Evolutionary conservation across 1,284 basidiomycete genomes (phyloP), one percentile per base, ranked within the genome.

Genomic region (Amylostereum areolatum): DNA sequence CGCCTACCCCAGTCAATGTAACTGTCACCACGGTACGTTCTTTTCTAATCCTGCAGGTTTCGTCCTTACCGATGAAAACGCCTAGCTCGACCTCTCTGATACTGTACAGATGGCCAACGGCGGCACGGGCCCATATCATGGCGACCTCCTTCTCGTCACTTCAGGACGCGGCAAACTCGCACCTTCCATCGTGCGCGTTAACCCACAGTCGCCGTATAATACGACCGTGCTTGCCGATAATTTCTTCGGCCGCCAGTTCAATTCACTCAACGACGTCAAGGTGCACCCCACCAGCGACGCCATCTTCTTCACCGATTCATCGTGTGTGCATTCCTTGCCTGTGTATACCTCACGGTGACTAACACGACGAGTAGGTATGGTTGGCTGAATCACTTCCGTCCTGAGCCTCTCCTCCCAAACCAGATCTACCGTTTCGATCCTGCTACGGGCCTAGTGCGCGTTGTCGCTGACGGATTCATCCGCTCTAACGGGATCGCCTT

Each of bases 251-350:
- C 71, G 85, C 7, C 86, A 90, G 59, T 92, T 91, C 69, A 89
- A 87, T 66, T 86, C 86, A 1, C 66, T 90, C 46, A 90, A 92
- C 62, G 89, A 92, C 60, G 69, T 85, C 50, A 88, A 85, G 58
- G 70, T 90, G 3, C 83, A 89, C 52, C 83, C 83, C 0, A 58
- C 54, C n/a, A 81, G 73, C 46, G 78, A 77, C 11, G 77, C 75
- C 43, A 60, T 88, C 8, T 89, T 83, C 66, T 88, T 89, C 66
- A 86, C 83, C 0, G 89, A 91, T 60, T 73, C 75, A 5, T 70
- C 66, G 80, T 89, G 57, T 35, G 78, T 71, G n/a, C 5, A 5
- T 10, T 25, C 8, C n/a, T n/a, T 18, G 1, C 18, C 18, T 18
- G n/a, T n/a, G 5, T 25, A 6, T 25, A 39, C 9, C 34, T 35